Base-by-base conservation (phyloP, 768 basidiomycete species). In the Russula emetica region DNA sequence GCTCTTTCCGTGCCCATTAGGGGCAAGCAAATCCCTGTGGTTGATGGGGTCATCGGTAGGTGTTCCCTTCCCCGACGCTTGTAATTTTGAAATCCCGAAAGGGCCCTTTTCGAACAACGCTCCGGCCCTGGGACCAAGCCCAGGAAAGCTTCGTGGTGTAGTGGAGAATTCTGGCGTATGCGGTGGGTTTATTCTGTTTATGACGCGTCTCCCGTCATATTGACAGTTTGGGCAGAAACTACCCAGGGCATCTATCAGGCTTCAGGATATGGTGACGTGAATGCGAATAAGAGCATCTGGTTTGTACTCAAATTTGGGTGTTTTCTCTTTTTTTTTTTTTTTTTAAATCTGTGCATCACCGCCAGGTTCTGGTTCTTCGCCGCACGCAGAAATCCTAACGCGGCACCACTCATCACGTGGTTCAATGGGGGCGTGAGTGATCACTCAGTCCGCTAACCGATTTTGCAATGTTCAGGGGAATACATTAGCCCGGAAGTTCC, bases 321-420 rank as follows among this genome's bases (percentile, higher is more conserved):
- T 32, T n/a, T 8, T 6, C 32, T 34, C 28, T 32, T 14, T 44
- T 32, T 32, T 0, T 10, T 34, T 34, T 53, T 2, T 58, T 38
- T n/a, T n/a, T n/a, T n/a, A n/a, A n/a, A 60, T 47, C 22, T 16
- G 18, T 22, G 54, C 51, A 10, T 55, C 7, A 9, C 26, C 24
- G 11, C 44, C 57, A 85, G 85, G 81, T 87, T 86, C 74, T 86
- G 85, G 84, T 87, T 83, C 74, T 87, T 87, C 66, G 85, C 76
- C 16, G 79, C 85, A 0, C 81, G 85, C 22, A 82, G 82, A 32
- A 82, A 83, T 68, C 79, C 85, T 0, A 78, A 79, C 30, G 84
- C 77, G 0, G 85, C 85, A 0, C 85, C 86, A 22, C 76, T 88
- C 18, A 76, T 82, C 26, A 76, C 86, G 11, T 87, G 85, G 86